Percentiles rank a stretch among this genome's conserved stretches.
Conservation (phyloP, 495 filamentous ascomycete species). For the Hypomontagnella monticulosa region DNA sequence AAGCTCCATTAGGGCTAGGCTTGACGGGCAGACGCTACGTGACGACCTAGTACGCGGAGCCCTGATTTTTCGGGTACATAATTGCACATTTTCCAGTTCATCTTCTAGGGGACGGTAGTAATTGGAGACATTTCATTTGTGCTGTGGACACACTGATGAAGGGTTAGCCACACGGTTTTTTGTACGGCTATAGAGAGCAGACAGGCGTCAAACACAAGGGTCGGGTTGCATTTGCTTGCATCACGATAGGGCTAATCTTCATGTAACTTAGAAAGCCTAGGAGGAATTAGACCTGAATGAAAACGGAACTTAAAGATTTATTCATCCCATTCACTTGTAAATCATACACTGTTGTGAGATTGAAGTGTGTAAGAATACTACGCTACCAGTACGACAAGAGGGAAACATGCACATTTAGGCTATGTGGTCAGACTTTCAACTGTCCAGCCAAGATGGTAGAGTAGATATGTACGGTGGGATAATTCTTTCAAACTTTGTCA, state of each 20-base stretch:
- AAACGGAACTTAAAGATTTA: conserved; percentile 26
- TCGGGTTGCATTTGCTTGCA: conserved; percentile 37
- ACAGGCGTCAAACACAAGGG: conserved; percentile 39
- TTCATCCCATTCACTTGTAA: not conserved
- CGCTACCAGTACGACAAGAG: not conserved
- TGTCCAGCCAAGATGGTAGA: not conserved
- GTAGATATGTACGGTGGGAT: no score
- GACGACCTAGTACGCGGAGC: conserved; percentile 29
- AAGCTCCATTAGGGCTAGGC: conserved; percentile 19
- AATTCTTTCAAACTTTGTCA: no score
- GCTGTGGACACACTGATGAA: conserved; percentile 31
- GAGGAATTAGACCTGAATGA: conserved; percentile 34
- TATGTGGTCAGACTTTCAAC: no score
- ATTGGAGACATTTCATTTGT: conserved; percentile 39
- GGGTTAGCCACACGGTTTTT: conserved; percentile 23
- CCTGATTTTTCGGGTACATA: conserved; percentile 46
- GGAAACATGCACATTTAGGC: no score
- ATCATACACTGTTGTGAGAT: not conserved
- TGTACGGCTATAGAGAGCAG: conserved; percentile 38
- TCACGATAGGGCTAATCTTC: conserved; percentile 38
- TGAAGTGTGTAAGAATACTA: not conserved
- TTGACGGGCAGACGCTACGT: conserved; percentile 37
- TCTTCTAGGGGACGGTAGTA: conserved; percentile 32
- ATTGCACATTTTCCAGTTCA: conserved; percentile 38
- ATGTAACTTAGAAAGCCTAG: conserved; percentile 39